These are phyloP conservation scores for Dryas drummondii DNA, from an alignment of 306 rosid species.

Conservation along the genomic window DNA sequence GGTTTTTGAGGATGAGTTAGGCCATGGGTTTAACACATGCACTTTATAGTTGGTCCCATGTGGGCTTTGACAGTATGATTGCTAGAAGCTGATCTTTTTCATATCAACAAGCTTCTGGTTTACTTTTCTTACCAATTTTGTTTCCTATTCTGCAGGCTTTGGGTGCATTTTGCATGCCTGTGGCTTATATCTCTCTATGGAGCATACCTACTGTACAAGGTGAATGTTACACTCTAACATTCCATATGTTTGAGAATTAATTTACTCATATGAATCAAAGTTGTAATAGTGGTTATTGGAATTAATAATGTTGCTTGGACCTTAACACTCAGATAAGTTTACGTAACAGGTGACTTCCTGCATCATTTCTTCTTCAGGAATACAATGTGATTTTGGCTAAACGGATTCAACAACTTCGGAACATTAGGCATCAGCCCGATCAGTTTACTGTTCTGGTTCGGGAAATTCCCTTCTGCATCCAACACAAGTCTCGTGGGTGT, in stretches of 20 bases:
- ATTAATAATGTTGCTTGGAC: constrained; percentile 7
- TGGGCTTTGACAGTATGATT: neutral
- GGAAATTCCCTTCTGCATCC: constrained; percentile 72
- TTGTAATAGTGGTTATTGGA: neutral
- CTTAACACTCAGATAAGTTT: constrained; percentile 26
- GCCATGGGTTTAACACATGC: too few species aligned
- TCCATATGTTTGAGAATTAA: neutral
- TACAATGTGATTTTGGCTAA: constrained; percentile 62
- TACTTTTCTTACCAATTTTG: constrained; percentile 27
- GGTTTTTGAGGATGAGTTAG: too few species aligned
- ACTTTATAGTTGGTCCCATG: too few species aligned
- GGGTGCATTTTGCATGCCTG: constrained; percentile 83
- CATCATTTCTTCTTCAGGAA: constrained; percentile 54
- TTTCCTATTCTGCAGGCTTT: constrained; percentile 62
- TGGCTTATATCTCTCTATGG: constrained; percentile 86
- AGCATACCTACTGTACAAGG: constrained; percentile 72
- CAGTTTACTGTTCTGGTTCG: constrained; percentile 76
- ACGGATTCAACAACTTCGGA: constrained; percentile 62
- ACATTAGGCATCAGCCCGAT: constrained; percentile 61
- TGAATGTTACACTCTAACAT: constrained; percentile 31
- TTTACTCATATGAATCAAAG: neutral
- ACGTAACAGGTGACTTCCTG: constrained; percentile 25
- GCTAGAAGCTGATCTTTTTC: neutral
- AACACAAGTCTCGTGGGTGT: constrained; percentile 64
- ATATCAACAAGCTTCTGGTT: neutral